A percentile compares a stretch with the other conserved stretches of the same genome.
These are phyloP conservation scores for Cyclotella choctawhatcheeana DNA, from an alignment of 108 stramenopile genomes.

Conservation along the genomic window DNA sequence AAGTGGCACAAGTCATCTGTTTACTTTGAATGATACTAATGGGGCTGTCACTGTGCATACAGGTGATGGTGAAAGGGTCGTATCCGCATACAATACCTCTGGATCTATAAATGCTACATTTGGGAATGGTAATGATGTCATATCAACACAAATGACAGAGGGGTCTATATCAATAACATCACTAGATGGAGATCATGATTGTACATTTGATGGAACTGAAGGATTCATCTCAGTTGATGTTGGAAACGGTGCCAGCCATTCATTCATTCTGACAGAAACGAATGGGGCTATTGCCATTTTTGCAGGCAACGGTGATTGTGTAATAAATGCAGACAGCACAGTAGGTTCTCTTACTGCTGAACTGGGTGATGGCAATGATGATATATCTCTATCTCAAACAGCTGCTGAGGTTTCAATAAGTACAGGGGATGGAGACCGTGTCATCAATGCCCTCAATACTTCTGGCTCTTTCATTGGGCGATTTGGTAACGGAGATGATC, in stretches of 20 bases:
- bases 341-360: background rate
- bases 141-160: background rate
- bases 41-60: background rate
- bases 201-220: constrained; percentile 1
- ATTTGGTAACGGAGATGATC: constrained; percentile 5
- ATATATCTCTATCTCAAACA: background rate
- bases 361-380: background rate
- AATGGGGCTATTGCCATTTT: background rate
- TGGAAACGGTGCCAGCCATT: background rate
- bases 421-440: background rate
- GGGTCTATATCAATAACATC: background rate
- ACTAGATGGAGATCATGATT: background rate
- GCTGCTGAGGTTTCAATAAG: background rate
- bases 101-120: background rate
- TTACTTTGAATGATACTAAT: background rate
- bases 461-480: background rate
- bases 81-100: background rate
- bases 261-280: background rate
- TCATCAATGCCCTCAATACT: background rate
- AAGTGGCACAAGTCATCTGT: background rate
- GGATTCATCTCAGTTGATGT: background rate
- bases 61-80: background rate
- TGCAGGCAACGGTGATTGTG: background rate
- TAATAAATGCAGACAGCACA: background rate
- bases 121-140: background rate